Percentiles rank a stretch among this genome's conserved stretches.
These are phyloP conservation scores for Solanum chacoense DNA, from an alignment of 305 asterid species.

Conservation along the genomic window DNA sequence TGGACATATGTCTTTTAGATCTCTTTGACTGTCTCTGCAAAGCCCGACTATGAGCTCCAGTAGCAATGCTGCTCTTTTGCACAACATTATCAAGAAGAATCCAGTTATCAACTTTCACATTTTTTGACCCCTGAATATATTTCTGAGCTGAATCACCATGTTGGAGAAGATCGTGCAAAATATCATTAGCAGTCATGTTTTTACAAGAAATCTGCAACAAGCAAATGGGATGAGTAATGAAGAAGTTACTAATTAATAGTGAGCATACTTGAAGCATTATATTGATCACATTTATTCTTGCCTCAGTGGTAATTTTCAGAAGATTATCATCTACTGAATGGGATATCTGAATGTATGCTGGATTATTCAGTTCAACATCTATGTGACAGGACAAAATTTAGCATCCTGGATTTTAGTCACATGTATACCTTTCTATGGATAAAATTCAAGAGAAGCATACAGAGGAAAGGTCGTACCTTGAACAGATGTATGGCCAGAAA, in stretches of 20 bases:
- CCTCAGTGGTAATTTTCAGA: slow-evolving; percentile 39
- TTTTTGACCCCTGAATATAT: slow-evolving; percentile 68
- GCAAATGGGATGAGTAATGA: neutral
- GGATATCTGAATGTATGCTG: slow-evolving; percentile 58
- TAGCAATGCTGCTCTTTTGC: slow-evolving; percentile 28
- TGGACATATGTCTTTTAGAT: slow-evolving; percentile 69
- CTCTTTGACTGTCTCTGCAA: slow-evolving; percentile 43
- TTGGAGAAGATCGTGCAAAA: slow-evolving; percentile 72
- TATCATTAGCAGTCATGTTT: slow-evolving; percentile 30
- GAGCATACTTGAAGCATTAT: neutral
- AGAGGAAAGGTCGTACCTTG: slow-evolving; percentile 30
- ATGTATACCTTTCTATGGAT: neutral
- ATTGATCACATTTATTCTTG: slow-evolving; percentile 9
- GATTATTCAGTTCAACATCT: slow-evolving; percentile 39
- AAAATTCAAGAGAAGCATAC: neutral
- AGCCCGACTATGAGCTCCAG: slow-evolving; percentile 17
- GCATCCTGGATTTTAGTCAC: neutral
- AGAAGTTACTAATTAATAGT: neutral
- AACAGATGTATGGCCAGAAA: slow-evolving; percentile 29
- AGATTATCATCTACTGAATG: slow-evolving; percentile 48
- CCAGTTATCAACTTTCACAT: slow-evolving; percentile 52
- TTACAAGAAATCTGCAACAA: slow-evolving; percentile 38
- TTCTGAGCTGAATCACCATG: slow-evolving; percentile 80
- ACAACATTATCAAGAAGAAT: slow-evolving; percentile 81
- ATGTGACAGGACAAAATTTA: neutral